Evolutionary conservation across 1,284 basidiomycete genomes (phyloP).

Genomic region (Erythrobasidium hasegawianum): DNA sequence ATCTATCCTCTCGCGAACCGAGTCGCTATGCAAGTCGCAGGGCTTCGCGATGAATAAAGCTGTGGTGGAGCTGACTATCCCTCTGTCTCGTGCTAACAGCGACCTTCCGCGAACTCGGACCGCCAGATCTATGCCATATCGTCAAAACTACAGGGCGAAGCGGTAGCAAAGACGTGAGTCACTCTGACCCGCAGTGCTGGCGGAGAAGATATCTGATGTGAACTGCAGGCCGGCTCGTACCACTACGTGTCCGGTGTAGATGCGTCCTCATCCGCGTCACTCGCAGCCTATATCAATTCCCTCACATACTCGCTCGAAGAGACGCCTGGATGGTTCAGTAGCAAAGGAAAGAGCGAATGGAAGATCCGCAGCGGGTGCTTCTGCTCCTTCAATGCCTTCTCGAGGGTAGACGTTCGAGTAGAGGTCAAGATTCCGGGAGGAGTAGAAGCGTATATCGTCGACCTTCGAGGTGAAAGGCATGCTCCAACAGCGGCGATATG

Average conservation of each 20-base stretch:
- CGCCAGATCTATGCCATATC: conserved; percentile 93
- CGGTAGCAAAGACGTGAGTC: conserved; percentile 74
- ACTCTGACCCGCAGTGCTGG: no score
- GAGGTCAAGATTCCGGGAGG: conserved; percentile 98
- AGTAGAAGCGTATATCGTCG: conserved; percentile 89
- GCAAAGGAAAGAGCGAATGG: conserved; percentile 58
- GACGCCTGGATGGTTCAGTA: conserved; percentile 85
- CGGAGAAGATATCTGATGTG: neutral
- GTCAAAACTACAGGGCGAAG: conserved; percentile 83
- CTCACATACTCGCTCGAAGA: conserved; percentile 93
- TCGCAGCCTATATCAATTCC: conserved; percentile 97
- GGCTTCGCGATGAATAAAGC: no score
- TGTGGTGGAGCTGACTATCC: conserved; percentile 3
- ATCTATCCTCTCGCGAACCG: conserved; percentile 81
- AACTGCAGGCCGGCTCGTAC: conserved; percentile 87
- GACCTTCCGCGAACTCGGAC: conserved; percentile 89
- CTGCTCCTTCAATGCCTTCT: conserved; percentile 99
- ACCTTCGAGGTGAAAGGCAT: conserved; percentile 88
- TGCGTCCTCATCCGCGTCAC: conserved; percentile 91
- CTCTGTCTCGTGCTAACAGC: no score
- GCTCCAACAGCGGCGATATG: conserved; percentile 88
- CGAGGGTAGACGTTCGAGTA: conserved; percentile 90
- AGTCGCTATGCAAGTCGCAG: conserved; percentile 70
- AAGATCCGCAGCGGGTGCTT: conserved; percentile 91
- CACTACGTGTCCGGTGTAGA: conserved; percentile 96